phyloP scores from a whole-genome alignment of 2,329 filamentous ascomycete genomes.

The Cercospora sp. region DNA sequence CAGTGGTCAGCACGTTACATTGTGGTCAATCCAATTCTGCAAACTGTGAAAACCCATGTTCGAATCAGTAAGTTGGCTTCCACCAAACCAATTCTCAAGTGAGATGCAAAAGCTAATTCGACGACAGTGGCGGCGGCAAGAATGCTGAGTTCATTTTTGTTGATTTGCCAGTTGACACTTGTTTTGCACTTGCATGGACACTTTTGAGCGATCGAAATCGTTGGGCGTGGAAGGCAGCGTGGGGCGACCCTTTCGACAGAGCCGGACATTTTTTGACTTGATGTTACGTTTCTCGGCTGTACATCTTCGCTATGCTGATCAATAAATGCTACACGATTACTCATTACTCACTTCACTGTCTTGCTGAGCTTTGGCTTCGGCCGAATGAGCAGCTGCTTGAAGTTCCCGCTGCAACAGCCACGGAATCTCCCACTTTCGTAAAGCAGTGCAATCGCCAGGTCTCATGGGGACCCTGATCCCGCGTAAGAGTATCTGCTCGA shows the following conservation, averaged over 20 bases:
- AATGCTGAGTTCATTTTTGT: background rate
- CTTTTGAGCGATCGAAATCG: background rate
- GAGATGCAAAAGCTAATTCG: background rate
- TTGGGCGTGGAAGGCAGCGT: too few relatives aligned
- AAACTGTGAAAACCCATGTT: constrained; percentile 14
- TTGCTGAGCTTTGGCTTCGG: background rate
- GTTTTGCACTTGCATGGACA: background rate
- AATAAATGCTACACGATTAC: background rate
- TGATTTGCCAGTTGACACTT: too few relatives aligned
- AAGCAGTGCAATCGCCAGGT: constrained; percentile 20
- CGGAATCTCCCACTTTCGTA: constrained; percentile 8
- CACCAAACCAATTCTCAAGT: background rate
- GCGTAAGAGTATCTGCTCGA: constrained; percentile 26
- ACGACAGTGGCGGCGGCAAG: background rate
- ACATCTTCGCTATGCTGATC: background rate
- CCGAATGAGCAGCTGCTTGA: background rate
- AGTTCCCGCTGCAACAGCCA: background rate
- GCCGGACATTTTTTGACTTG: background rate
- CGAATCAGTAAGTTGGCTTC: constrained; percentile 8
- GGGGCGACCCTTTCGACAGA: background rate
- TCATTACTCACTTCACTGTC: background rate
- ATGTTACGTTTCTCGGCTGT: background rate
- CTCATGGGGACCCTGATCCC: constrained; percentile 31
- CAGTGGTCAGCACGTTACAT: constrained; percentile 20
- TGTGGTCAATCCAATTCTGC: constrained; percentile 4